phyloP scores from a whole-genome alignment of 306 rosid genomes.

The Oxytropis ochrocephala region DNA sequence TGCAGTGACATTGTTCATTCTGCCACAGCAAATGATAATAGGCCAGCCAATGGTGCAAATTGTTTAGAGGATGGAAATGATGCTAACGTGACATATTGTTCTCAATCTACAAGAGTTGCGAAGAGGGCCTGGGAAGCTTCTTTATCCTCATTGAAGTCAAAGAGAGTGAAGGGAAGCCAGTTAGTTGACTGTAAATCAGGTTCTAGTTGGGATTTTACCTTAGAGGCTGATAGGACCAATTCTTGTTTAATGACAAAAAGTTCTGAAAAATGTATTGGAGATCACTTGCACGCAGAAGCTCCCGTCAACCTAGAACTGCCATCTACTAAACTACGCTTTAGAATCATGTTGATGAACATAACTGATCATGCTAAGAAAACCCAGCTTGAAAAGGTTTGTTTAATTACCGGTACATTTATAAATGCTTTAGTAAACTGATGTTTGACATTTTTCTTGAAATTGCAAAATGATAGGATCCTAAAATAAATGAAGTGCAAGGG shows the following conservation, averaged over 20 bases:
- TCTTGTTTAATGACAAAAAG: slow-evolving; percentile 31
- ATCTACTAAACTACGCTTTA: slow-evolving; percentile 37
- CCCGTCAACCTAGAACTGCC: slow-evolving; percentile 27
- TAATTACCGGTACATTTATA: neutral
- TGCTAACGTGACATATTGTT: slow-evolving; percentile 29
- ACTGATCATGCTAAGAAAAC: slow-evolving; percentile 62
- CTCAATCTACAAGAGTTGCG: slow-evolving; percentile 41
- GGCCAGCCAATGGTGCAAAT: slow-evolving; percentile 17
- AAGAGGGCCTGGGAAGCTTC: slow-evolving; percentile 88
- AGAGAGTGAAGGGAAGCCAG: slow-evolving; percentile 80
- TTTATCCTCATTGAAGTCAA: slow-evolving; percentile 78
- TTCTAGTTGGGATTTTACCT: slow-evolving; percentile 33
- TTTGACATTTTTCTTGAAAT: neutral
- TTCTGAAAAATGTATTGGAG: slow-evolving; percentile 26
- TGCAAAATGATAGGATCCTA: no score
- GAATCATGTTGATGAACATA: slow-evolving; percentile 86
- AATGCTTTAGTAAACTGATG: slow-evolving; percentile 9
- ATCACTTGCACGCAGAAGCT: slow-evolving; percentile 30
- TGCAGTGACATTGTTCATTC: slow-evolving; percentile 26
- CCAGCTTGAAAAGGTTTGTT: slow-evolving; percentile 62
- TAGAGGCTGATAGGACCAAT: slow-evolving; percentile 29
- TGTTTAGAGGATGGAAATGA: slow-evolving; percentile 28
- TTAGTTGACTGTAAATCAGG: slow-evolving; percentile 35
- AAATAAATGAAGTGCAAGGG: no score
- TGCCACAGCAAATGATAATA: slow-evolving; percentile 20